These are phyloP conservation scores for Scheffersomyces spartinae DNA, from an alignment of 805 yeast species.

Conservation along the genomic window DNA sequence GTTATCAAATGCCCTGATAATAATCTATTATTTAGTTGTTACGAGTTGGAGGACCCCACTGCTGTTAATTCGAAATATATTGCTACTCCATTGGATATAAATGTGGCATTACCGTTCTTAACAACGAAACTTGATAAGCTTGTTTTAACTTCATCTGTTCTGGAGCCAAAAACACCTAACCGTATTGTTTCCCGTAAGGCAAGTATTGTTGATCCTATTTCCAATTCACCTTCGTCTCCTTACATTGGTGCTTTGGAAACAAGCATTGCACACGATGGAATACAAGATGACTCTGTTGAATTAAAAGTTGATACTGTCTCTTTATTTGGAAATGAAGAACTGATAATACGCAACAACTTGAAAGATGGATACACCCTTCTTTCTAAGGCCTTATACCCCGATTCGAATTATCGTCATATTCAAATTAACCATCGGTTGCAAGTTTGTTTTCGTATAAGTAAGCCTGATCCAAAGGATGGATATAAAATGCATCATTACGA, in stretches of 20 bases:
- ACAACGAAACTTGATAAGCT: constrained; percentile 26
- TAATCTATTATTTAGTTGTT: constrained; percentile 49
- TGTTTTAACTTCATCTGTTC: constrained; percentile 10
- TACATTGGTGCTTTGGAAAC: constrained; percentile 29
- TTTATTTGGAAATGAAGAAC: no score
- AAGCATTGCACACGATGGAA: no score
- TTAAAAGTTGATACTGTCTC: no score
- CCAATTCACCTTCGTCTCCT: constrained; percentile 22
- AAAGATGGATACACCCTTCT: constrained; percentile 27
- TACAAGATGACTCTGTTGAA: no score
- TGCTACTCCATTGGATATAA: constrained; percentile 32
- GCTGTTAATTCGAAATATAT: no score
- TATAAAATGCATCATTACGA: constrained; percentile 60
- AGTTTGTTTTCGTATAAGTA: constrained; percentile 56
- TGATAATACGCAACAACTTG: constrained; percentile 20
- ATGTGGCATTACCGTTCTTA: constrained; percentile 31
- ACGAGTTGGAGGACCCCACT: constrained; percentile 30
- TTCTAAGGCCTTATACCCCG: constrained; percentile 43
- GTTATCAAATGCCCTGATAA: constrained; percentile 46
- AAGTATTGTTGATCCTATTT: no score
- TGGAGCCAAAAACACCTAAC: constrained; percentile 3
- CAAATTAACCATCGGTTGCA: constrained; percentile 59
- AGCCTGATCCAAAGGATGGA: constrained; percentile 37
- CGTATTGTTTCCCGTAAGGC: no score
- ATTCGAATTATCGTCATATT: constrained; percentile 50